phyloP scores from a whole-genome alignment of 208 protist genomes.

The Trypanosoma congolense region DNA sequence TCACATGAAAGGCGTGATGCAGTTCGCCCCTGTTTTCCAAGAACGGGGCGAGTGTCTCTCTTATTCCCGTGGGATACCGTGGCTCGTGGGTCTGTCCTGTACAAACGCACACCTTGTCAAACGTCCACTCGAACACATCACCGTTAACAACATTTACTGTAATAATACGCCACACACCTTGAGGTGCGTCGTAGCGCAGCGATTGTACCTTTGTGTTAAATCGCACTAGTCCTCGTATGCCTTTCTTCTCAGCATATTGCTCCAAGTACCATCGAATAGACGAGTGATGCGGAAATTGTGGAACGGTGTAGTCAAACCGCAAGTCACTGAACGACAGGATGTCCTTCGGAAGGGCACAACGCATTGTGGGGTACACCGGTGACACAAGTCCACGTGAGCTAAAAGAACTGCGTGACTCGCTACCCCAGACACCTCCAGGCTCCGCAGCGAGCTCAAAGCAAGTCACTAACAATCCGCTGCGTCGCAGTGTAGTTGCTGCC shows the following conservation, averaged over 20 bases:
- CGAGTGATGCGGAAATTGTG: constrained; percentile 85
- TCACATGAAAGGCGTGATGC: constrained; percentile 78
- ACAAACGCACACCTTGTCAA: constrained; percentile 82
- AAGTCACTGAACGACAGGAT: constrained; percentile 80
- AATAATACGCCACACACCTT: constrained; percentile 66
- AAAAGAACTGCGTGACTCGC: constrained; percentile 62
- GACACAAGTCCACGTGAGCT: constrained; percentile 62
- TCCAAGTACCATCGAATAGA: constrained; percentile 75
- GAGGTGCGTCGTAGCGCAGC: constrained; percentile 39
- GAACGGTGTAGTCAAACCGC: constrained; percentile 74
- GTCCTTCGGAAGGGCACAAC: constrained; percentile 82
- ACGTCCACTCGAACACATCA: constrained; percentile 86
- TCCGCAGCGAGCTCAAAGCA: constrained; percentile 71
- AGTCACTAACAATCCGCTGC: constrained; percentile 77
- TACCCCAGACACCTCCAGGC: constrained; percentile 77
- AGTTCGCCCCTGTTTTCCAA: constrained; percentile 56
- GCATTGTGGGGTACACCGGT: constrained; percentile 78
- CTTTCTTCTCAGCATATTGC: constrained; percentile 60
- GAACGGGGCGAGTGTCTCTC: constrained; percentile 42
- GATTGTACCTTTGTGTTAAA: constrained; percentile 89
- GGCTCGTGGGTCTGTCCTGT: constrained; percentile 80
- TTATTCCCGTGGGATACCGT: constrained; percentile 51
- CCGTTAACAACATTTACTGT: constrained; percentile 84
- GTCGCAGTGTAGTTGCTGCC: constrained; percentile 55
- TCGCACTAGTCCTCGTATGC: constrained; percentile 59